A percentile compares a stretch with the other conserved stretches of the same genome.
These are phyloP conservation scores for Bonia amplexicaulis DNA, from an alignment of 176 grass and related monocot species.

Conservation along the genomic window DNA sequence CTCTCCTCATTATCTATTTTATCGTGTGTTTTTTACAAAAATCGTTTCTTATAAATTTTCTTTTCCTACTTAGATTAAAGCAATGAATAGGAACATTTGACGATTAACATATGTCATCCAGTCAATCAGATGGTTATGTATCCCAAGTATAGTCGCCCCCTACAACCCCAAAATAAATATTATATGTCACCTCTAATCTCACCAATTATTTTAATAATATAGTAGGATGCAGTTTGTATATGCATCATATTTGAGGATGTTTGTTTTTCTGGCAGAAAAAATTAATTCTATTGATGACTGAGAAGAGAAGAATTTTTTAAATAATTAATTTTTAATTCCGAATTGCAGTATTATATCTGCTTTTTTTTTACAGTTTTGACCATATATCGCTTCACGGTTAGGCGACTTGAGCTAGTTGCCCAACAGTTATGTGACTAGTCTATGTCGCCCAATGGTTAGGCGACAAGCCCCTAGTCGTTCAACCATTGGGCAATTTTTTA, in stretches of 20 bases:
- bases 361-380: no score
- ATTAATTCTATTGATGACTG: background rate
- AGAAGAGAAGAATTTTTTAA: no score
- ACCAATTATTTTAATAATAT: background rate
- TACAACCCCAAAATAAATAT: background rate
- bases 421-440: no score
- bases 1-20: no score
- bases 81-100: background rate
- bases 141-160: background rate
- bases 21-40: no score
- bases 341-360: no score
- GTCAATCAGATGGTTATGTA: background rate
- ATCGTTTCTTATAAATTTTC: background rate
- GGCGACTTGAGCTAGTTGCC: no score
- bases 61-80: background rate
- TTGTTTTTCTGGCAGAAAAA: background rate
- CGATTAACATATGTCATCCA: background rate
- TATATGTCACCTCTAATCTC: background rate
- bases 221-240: background rate
- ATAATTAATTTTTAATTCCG: no score
- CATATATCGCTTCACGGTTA: no score
- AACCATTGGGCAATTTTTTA: no score
- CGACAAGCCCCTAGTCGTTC: no score
- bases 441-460: no score
- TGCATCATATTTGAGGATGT: background rate